Base-by-base conservation (phyloP, 2,329 filamentous ascomycete genomes). In the Xylariaceae sp. region DNA sequence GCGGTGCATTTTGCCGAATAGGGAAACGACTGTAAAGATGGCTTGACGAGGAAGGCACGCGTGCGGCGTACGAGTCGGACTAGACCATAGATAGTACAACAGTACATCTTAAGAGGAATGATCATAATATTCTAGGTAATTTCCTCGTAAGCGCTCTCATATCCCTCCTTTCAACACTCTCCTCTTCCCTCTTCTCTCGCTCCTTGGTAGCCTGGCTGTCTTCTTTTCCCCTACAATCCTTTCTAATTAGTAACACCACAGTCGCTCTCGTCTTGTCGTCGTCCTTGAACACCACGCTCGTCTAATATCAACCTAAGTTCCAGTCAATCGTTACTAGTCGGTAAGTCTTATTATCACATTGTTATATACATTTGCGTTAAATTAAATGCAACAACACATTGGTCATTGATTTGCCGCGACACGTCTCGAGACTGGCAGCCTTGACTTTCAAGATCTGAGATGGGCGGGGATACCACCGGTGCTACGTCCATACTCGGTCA, bases 281-380 rank as follows among this genome's bases (percentile, higher is more conserved):
- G 6, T 24, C 11, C 11, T 21, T 43, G 32, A 46, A 50, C 38
- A 46, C 32, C 34, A 45, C 50, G 11, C 11, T 7, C 6, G 6
- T 11, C 21, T 24, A 11, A 11, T 24, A 7, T 29, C n/a, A n/a
- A 29, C 27, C 13, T 29, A 29, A 14, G 27, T 12, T 26, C 23
- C 23, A 24, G 21, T 24, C 21, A 44, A 39, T 55, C 45, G 39
- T 24, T 24, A 6, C 21, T 24, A 24, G 21, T n/a, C n/a, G n/a
- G n/a, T 24, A 24, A 24, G 21, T 24, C 21, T 11, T 6, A 24
- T 24, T 24, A 6, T 24, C 21, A 7, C 21, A 11, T 24, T 24
- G 6, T 24, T 24, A 24, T 24, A 24, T 24, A 24, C 11, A 11
- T 24, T 11, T 24, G 21, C 11, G 11, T 11, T 11, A 24, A 7